Evolutionary conservation across 805 yeast species (phyloP).

Genomic region (Ogataea paradorogensis): DNA sequence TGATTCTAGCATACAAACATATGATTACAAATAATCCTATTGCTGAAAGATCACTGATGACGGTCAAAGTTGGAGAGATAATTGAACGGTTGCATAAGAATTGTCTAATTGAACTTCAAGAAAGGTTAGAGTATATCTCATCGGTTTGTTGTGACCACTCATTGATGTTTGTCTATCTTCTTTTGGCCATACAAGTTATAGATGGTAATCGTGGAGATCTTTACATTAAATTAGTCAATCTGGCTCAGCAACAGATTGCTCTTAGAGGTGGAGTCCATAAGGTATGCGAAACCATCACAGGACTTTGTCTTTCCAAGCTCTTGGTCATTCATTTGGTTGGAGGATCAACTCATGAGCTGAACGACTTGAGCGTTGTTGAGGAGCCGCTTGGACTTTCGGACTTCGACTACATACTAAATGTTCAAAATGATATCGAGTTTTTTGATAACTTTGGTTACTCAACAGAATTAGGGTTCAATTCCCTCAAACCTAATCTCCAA

Average conservation of each 20-base stretch:
- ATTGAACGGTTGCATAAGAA: not conserved
- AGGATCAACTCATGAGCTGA: slow-evolving; percentile 1
- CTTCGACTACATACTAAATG: slow-evolving; percentile 7
- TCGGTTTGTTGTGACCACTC: slow-evolving; percentile 25
- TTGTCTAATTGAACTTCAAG: slow-evolving; percentile 13
- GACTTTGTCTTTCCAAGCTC: slow-evolving; percentile 17
- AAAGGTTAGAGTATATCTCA: slow-evolving; percentile 11
- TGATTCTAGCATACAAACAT: not conserved
- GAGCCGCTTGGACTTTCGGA: slow-evolving; percentile 12
- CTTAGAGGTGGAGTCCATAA: slow-evolving; percentile 20
- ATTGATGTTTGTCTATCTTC: slow-evolving; percentile 13
- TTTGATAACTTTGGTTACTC: slow-evolving; percentile 16
- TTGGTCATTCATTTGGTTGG: slow-evolving; percentile 11
- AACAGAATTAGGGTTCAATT: slow-evolving; percentile 5
- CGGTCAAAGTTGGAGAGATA: not conserved
- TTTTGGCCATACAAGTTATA: slow-evolving; percentile 15
- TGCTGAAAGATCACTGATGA: not conserved
- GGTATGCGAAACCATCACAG: slow-evolving; percentile 14
- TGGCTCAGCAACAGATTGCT: slow-evolving; percentile 18
- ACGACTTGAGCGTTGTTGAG: not conserved
- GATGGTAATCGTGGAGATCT: slow-evolving; percentile 11
- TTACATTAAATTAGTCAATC: slow-evolving; percentile 9
- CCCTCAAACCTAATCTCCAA: slow-evolving; percentile 8
- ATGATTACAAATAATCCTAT: not conserved
- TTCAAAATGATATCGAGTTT: slow-evolving; percentile 8